Percentiles rank a stretch among this genome's conserved stretches.
Evolutionary conservation across 768 basidiomycete genomes (phyloP).

Genomic region (Psilocybe cubensis): DNA sequence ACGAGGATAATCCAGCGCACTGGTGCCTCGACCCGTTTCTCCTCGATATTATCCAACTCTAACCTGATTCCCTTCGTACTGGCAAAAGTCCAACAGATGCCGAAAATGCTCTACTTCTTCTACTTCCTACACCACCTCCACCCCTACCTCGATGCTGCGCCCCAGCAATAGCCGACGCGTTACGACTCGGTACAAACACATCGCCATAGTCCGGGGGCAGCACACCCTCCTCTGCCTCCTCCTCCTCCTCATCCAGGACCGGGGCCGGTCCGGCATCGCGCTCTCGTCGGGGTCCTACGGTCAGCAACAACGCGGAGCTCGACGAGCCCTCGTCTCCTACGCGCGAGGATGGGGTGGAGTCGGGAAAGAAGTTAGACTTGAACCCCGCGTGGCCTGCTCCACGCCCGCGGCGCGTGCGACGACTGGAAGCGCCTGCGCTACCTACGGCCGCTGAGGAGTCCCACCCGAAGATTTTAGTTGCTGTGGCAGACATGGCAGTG

Average conservation of each 20-base stretch:
- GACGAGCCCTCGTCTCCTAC: too few relatives aligned
- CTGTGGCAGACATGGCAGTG: neutral
- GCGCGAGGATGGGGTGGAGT: neutral
- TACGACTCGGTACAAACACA: conserved; percentile 18
- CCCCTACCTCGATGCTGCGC: neutral
- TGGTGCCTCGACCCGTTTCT: too few relatives aligned
- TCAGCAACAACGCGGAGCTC: too few relatives aligned
- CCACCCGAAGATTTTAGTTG: neutral
- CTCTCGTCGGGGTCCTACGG: conserved; percentile 19
- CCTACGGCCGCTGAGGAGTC: neutral
- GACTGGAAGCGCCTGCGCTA: neutral
- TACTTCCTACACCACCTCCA: neutral
- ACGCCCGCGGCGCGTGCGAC: neutral
- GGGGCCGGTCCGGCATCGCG: conserved; percentile 26
- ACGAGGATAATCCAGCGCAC: too few relatives aligned
- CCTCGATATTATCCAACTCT: neutral
- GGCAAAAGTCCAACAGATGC: neutral
- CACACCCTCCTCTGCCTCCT: conserved; percentile 22
- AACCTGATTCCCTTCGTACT: neutral
- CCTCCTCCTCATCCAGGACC: conserved; percentile 11
- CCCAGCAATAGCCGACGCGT: neutral
- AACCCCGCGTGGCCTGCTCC: neutral
- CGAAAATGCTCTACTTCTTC: neutral
- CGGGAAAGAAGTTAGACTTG: neutral
- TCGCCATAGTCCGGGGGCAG: conserved; percentile 34